Evolutionary conservation across 768 basidiomycete genomes (phyloP).

Genomic region (Boletus fagicola): DNA sequence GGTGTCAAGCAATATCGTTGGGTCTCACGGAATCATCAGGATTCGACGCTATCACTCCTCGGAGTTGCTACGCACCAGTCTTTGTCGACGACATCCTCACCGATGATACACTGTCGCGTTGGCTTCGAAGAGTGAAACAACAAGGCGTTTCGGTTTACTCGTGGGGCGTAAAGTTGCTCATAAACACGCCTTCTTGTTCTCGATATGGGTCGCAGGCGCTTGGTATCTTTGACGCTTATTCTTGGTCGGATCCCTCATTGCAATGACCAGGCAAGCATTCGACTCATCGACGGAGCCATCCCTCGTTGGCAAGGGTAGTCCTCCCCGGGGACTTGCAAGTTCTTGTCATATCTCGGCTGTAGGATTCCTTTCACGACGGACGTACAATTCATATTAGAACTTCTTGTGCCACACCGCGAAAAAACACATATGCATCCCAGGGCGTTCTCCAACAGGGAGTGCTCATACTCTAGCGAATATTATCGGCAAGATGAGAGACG

Average conservation of each 20-base stretch:
- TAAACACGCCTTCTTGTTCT: neutral
- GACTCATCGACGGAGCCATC: no score
- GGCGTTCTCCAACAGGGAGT: no score
- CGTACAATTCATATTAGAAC: neutral
- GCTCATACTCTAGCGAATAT: no score
- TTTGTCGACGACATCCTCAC: neutral
- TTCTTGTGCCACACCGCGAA: no score
- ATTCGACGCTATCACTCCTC: neutral
- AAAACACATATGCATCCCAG: no score
- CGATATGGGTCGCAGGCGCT: neutral
- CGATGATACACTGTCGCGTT: neutral
- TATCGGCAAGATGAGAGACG: no score
- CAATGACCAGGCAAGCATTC: no score
- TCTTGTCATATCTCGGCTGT: no score
- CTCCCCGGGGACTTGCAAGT: neutral
- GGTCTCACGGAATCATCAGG: neutral
- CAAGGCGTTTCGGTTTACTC: neutral
- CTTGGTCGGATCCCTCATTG: neutral
- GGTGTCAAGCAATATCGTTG: neutral
- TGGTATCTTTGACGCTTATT: neutral
- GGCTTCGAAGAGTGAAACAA: neutral
- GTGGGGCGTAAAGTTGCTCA: no score
- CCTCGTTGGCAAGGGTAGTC: neutral
- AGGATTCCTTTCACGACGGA: neutral
- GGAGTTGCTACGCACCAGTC: neutral